Conservation (phyloP, 129 eudicot species). For the Centrapalus pauciflorus region DNA sequence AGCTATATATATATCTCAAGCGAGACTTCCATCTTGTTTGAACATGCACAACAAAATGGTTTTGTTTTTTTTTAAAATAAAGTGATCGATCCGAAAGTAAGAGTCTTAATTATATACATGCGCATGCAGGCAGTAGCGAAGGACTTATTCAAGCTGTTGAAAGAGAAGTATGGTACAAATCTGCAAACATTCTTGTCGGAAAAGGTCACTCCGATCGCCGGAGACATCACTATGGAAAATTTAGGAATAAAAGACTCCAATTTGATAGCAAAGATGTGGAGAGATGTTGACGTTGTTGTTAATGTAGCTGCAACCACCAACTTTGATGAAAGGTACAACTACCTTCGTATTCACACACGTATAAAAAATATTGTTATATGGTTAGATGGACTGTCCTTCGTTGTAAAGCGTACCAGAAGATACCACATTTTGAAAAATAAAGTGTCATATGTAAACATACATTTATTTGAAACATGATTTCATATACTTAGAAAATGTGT, state of each 20-base stretch:
- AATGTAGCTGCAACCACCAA: constrained; percentile 79
- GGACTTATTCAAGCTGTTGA: constrained; percentile 65
- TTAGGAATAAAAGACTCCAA: constrained; percentile 45
- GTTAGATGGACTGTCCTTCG: too few species aligned
- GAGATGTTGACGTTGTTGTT: constrained; percentile 48
- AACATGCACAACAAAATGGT: not conserved
- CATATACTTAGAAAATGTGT: too few species aligned
- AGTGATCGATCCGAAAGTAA: not conserved
- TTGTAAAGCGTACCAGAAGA: too few species aligned
- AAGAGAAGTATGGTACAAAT: constrained; percentile 54
- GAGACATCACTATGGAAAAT: constrained; percentile 45
- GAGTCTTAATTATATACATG: not conserved
- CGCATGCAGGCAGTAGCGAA: constrained; percentile 42
- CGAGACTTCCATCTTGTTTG: not conserved
- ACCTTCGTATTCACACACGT: constrained; percentile 3
- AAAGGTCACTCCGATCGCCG: constrained; percentile 47
- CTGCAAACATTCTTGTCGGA: constrained; percentile 44
- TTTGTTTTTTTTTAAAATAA: not conserved
- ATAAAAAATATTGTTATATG: not conserved
- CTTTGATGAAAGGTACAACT: constrained; percentile 63
- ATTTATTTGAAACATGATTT: too few species aligned
- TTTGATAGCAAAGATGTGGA: constrained; percentile 34
- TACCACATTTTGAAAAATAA: too few species aligned
- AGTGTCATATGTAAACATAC: too few species aligned
- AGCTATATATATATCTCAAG: too few species aligned